Conservation (phyloP, 108 stramenopile species). For the Conticribra guillardii region DNA sequence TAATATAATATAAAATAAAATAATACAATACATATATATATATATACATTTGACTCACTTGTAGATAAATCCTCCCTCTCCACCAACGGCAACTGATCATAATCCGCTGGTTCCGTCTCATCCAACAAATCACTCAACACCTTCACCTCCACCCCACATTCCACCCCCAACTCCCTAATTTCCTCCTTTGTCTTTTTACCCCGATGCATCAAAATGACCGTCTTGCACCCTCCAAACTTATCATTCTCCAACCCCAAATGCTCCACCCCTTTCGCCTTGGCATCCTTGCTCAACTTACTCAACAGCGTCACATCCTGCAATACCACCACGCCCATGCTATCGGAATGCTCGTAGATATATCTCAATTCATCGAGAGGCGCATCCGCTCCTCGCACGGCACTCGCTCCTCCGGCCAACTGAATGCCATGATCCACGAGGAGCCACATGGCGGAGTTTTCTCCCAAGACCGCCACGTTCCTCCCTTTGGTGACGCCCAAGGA, state of each 20-base stretch:
- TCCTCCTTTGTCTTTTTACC: slow-evolving; percentile 70
- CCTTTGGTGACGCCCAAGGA: slow-evolving; percentile 70
- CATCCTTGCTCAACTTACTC: slow-evolving; percentile 66
- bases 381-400: slow-evolving; percentile 91
- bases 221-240: slow-evolving; percentile 66
- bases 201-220: slow-evolving; percentile 74
- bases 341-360: slow-evolving; percentile 93
- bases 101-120: slow-evolving; percentile 27
- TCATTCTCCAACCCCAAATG: slow-evolving; percentile 74
- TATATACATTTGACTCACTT: slow-evolving; percentile 42
- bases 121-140: slow-evolving; percentile 67
- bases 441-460: slow-evolving; percentile 89
- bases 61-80: slow-evolving; percentile 80
- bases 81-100: slow-evolving; percentile 52
- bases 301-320: slow-evolving; percentile 79
- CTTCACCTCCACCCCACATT: slow-evolving; percentile 58
- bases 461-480: slow-evolving; percentile 78
- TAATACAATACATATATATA: neutral
- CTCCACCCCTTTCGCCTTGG: slow-evolving; percentile 51
- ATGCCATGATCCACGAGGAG: slow-evolving; percentile 87
- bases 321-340: slow-evolving; percentile 76
- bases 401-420: slow-evolving; percentile 75
- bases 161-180: slow-evolving; percentile 51
- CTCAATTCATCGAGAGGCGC: slow-evolving; percentile 84
- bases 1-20: too few species aligned